Evolutionary conservation across 345 rosid species (phyloP), one percentile per base, ranked within the genome.

Genomic region (Pugionium dolabratum): DNA sequence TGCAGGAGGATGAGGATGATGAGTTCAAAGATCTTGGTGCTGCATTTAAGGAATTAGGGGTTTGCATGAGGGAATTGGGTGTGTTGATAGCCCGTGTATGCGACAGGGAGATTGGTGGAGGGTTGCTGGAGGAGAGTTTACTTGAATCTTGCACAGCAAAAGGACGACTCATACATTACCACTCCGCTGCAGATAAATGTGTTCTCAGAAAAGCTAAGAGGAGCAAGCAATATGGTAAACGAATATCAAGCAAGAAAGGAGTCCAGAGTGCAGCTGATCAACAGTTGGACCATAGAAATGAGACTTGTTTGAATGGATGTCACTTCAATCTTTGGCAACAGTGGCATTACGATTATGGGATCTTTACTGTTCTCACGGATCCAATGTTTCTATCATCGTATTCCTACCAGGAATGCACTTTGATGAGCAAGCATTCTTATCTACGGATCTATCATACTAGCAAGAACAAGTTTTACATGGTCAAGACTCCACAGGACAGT

Each of bases 281-380:
- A 33, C 69, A 74, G 69, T 29, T 58, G 44, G 73, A 31, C 2
- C 47, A 11, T 50, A 65, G 34, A n/a, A 66, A 67, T 67, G 58
- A 47, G 26, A n/a, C 40, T 31, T 66, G 49, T 52, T 62, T 76
- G 71, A 79, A 51, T 62, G 80, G 73, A 55, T 60, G 57, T 59
- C 41, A 29, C 70, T 56, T 74, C 65, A 66, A 67, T 55, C 74
- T 88, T 4, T 90, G 99, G 97, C 97, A 94, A 81, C 90, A 85
- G 59, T 90, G 99, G 97, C 99, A 90, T 78, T 90, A 83, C 75
- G 99, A 90, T 74, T 90, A 86, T 60, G 92, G 96, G 35, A 76
- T 90, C 73, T 86, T 90, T 75, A 94, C 97, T n/a, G 66, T 90
- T 72, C 77, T 94, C 73, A 90, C 96, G 3, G 80, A 88, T 80